These are phyloP conservation scores for Candida michaelii DNA, from an alignment of 805 yeast genomes.

Conservation along the genomic window DNA sequence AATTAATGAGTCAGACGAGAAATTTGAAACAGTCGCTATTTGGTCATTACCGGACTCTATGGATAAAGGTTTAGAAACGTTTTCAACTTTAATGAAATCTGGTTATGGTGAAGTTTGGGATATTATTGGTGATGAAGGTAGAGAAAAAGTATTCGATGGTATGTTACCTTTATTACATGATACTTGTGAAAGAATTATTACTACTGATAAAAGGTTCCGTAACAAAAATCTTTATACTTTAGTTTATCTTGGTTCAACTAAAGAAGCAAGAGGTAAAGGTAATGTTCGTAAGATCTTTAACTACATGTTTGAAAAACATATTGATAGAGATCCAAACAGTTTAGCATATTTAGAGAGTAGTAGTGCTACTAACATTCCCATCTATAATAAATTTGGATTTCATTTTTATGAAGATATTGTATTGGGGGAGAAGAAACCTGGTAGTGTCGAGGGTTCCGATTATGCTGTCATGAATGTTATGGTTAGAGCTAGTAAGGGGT, in stretches of 20 bases:
- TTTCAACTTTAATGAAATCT: slow-evolving; percentile 47
- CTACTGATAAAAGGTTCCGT: slow-evolving; percentile 38
- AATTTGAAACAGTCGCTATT: slow-evolving; percentile 54
- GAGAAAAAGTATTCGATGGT: slow-evolving; percentile 48
- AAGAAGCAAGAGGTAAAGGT: slow-evolving; percentile 54
- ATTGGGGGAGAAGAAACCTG: slow-evolving; percentile 33
- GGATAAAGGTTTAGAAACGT: slow-evolving; percentile 44
- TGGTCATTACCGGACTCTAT: slow-evolving; percentile 51
- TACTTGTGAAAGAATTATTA: slow-evolving; percentile 43
- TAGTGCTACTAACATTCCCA: slow-evolving; percentile 47
- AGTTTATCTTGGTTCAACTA: slow-evolving; percentile 46
- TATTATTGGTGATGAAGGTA: slow-evolving; percentile 47
- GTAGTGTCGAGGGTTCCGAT: slow-evolving; percentile 36
- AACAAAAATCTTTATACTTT: slow-evolving; percentile 41
- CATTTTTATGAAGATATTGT: slow-evolving; percentile 48
- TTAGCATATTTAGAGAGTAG: slow-evolving; percentile 54
- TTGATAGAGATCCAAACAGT: slow-evolving; percentile 40
- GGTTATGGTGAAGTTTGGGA: slow-evolving; percentile 55
- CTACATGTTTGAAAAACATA: slow-evolving; percentile 44
- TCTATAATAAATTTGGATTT: slow-evolving; percentile 53
- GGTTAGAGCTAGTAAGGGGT: slow-evolving; percentile 39
- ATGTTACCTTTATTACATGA: slow-evolving; percentile 54
- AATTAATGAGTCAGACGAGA: slow-evolving; percentile 42
- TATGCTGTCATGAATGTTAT: slow-evolving; percentile 45
- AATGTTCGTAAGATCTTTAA: slow-evolving; percentile 51